Evolutionary conservation across 176 grass and related monocot genomes (phyloP).

Genomic region (Luzula sylvatica): DNA sequence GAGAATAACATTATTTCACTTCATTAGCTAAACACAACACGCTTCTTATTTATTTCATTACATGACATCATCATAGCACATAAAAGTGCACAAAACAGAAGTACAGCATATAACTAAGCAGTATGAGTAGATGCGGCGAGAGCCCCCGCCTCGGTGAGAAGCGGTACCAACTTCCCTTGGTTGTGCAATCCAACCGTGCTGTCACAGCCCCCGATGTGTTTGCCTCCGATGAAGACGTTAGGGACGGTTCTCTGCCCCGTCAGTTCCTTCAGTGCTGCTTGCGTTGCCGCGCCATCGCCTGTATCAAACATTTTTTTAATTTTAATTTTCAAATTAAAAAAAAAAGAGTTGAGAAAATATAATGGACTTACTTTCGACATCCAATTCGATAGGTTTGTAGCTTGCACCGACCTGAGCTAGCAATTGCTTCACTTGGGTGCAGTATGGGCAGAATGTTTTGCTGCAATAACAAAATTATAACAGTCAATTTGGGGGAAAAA

Average conservation of each 20-base stretch:
- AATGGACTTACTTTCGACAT: conserved; percentile 47
- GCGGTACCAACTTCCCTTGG: conserved; percentile 40
- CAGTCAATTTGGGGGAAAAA: neutral
- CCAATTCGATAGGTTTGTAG: conserved; percentile 55
- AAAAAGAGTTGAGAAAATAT: neutral
- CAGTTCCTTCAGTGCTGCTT: conserved; percentile 37
- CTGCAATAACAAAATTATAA: conserved; percentile 13
- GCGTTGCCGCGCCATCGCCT: conserved; percentile 48
- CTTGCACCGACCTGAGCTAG: conserved; percentile 38
- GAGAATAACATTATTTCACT: too few relatives aligned
- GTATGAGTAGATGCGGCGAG: conserved; percentile 21
- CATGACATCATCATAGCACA: neutral
- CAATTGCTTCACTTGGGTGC: conserved; percentile 41
- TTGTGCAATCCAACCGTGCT: conserved; percentile 23
- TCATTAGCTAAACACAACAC: too few relatives aligned
- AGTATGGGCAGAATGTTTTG: conserved; percentile 56
- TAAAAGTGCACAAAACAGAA: neutral
- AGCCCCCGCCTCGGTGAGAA: conserved; percentile 39
- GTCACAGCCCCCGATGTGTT: conserved; percentile 49
- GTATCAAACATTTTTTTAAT: neutral
- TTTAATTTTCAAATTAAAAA: neutral
- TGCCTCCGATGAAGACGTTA: conserved; percentile 48
- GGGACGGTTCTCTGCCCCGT: conserved; percentile 52
- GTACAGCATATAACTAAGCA: conserved; percentile 4
- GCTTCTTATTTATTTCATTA: too few relatives aligned